Conservation (phyloP, 2,329 filamentous ascomycete genomes). For the Paraphaeosphaeria sporulosa region DNA sequence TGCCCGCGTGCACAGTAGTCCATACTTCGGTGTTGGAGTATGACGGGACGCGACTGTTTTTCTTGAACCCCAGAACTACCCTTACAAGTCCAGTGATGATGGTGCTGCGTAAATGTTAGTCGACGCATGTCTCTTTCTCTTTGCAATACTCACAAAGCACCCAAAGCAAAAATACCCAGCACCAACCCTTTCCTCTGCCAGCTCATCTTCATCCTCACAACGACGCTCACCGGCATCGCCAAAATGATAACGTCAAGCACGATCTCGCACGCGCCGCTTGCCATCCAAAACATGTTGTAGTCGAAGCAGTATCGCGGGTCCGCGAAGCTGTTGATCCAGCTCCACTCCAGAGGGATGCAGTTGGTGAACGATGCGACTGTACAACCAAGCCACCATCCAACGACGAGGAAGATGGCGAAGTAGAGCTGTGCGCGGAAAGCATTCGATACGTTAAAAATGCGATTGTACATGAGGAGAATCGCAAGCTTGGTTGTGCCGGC, state of each 20-base stretch:
- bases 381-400: slow-evolving; percentile 16
- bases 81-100: slow-evolving; percentile 12
- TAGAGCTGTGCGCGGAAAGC: slow-evolving; percentile 12
- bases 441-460: slow-evolving; percentile 14
- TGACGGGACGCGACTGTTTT: slow-evolving; percentile 1
- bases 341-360: slow-evolving; percentile 14
- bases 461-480: slow-evolving; percentile 18
- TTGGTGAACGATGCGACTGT: slow-evolving; percentile 15
- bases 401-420: background rate
- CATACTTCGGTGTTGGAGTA: slow-evolving; percentile 14
- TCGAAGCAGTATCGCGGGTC: slow-evolving; percentile 14
- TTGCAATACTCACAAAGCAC: slow-evolving; percentile 8
- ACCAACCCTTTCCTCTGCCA: slow-evolving; percentile 7
- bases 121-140: background rate
- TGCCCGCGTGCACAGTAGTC: slow-evolving; percentile 13
- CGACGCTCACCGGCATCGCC: slow-evolving; percentile 13
- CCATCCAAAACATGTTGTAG: slow-evolving; percentile 17
- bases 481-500: slow-evolving; percentile 11
- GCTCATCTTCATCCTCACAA: slow-evolving; percentile 13
- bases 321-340: slow-evolving; percentile 14
- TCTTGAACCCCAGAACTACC: slow-evolving; percentile 9
- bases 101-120: slow-evolving; percentile 1
- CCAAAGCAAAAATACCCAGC: slow-evolving; percentile 14
- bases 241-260: slow-evolving; percentile 13
- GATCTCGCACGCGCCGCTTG: slow-evolving; percentile 13